Evolutionary conservation across 2,329 filamentous ascomycete species (phyloP).

Genomic region (Calonectria crousiana): DNA sequence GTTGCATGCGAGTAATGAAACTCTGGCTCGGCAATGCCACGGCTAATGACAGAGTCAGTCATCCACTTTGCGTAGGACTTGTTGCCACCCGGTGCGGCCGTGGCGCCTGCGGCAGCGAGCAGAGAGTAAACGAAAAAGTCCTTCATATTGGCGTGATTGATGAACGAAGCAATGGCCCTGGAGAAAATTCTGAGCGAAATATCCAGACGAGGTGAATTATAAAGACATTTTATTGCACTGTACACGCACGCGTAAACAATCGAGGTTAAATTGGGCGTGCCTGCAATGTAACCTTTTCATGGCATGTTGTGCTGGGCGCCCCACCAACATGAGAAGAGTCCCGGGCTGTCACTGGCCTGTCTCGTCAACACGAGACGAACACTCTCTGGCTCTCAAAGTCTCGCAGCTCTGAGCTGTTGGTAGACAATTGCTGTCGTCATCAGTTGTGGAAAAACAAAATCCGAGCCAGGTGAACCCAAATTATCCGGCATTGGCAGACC

Average conservation of each 20-base stretch:
- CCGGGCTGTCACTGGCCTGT: neutral
- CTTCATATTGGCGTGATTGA: constrained; percentile 18
- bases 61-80: constrained; percentile 50
- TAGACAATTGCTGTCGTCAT: neutral
- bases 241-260: constrained; percentile 5
- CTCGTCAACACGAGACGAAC: neutral
- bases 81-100: constrained; percentile 11
- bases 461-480: neutral
- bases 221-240: neutral
- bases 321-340: constrained; percentile 1
- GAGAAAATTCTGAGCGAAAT: neutral
- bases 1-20: constrained; percentile 59
- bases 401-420: neutral
- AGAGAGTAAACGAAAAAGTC: constrained; percentile 11
- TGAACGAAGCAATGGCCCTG: neutral
- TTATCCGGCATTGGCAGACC: neutral
- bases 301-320: constrained; percentile 1
- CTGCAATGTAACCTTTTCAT: constrained; percentile 10
- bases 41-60: constrained; percentile 61
- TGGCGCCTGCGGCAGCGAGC: constrained; percentile 1
- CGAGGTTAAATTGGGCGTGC: neutral
- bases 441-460: constrained; percentile 26
- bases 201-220: neutral
- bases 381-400: neutral
- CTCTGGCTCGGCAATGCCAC: constrained; percentile 50